phyloP scores from a whole-genome alignment of 345 rosid genomes.

The Anacardium occidentale region DNA sequence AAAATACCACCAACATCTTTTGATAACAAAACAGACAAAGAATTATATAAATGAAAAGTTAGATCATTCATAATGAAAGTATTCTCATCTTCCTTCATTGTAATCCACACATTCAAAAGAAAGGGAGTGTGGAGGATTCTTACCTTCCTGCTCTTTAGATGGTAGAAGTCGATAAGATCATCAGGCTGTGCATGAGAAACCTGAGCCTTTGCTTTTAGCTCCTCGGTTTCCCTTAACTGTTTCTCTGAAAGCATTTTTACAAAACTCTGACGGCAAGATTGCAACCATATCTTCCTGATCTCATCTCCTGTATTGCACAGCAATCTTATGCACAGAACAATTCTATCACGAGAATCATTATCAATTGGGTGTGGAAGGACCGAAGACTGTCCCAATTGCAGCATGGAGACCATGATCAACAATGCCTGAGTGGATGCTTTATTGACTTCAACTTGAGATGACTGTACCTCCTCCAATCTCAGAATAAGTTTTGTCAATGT shows the following conservation, averaged over 20 bases:
- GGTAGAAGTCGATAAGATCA: constrained; percentile 97
- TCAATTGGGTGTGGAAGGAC: constrained; percentile 93
- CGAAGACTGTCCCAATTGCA: constrained; percentile 91
- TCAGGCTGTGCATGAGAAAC: constrained; percentile 94
- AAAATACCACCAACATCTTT: too few species aligned
- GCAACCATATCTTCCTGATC: constrained; percentile 82
- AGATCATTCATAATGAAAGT: background rate
- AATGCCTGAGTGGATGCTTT: constrained; percentile 60
- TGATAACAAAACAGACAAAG: background rate
- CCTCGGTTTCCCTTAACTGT: constrained; percentile 79
- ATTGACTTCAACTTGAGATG: constrained; percentile 75
- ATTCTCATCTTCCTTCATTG: background rate
- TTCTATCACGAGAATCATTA: constrained; percentile 85
- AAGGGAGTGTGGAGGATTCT: constrained; percentile 2
- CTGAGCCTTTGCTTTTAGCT: constrained; percentile 90
- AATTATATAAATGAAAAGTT: background rate
- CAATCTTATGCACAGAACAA: constrained; percentile 72
- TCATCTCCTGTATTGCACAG: constrained; percentile 81
- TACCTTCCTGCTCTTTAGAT: constrained; percentile 97
- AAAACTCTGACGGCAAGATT: constrained; percentile 87
- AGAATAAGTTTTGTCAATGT: constrained; percentile 85
- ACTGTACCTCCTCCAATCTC: constrained; percentile 93
- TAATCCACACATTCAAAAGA: background rate
- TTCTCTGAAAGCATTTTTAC: constrained; percentile 95
- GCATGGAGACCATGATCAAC: constrained; percentile 85